Evolutionary conservation across 495 filamentous ascomycete genomes (phyloP), one percentile per base, ranked within the genome.

Genomic region (Hyaloscypha variabilis): DNA sequence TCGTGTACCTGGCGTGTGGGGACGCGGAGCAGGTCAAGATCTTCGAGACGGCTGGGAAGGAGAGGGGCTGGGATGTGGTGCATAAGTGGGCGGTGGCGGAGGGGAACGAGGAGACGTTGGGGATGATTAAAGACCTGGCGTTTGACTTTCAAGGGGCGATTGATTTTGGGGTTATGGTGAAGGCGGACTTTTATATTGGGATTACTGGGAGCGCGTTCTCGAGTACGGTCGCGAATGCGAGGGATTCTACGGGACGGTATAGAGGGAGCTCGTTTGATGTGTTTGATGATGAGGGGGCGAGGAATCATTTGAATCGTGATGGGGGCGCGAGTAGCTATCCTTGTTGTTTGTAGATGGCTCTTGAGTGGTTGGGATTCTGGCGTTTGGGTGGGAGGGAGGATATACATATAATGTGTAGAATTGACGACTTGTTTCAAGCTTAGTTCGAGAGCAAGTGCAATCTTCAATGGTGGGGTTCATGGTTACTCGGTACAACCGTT

Each of bases 71-170:
- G 70, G 67, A 72, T 19, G 70, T 72, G 17, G 68, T 65, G 58
- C 70, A 72, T 57, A 72, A 72, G 55, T 72, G 67, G 67, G 52
- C 34, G 11, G 50, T 72, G 3, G 54, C 54, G 14, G 29, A 59
- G 14, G 54, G 26, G 25, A 56, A 67, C 51, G 28, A 55, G n/a
- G 55, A 60, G 23, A 64, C 55, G 17, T 21, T 59, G 17, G 36
- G 50, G 51, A 67, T 60, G 49, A 60, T 72, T 42, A 55, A 62
- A n/a, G 59, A 54, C 2, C 52, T 72, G 28, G 29, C 70, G 25
- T 72, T 72, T 61, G 70, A 72, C 60, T 72, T 72, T 42, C 68
- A 70, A 59, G 70, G 70, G 17, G 67, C 62, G 21, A 62, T 72
- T 14, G 70, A 72, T 63, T 39, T 72, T 65, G 70, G 65, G 25